phyloP scores from a whole-genome alignment of 352 stramenopile genomes.

The Pythium plurisporium region DNA sequence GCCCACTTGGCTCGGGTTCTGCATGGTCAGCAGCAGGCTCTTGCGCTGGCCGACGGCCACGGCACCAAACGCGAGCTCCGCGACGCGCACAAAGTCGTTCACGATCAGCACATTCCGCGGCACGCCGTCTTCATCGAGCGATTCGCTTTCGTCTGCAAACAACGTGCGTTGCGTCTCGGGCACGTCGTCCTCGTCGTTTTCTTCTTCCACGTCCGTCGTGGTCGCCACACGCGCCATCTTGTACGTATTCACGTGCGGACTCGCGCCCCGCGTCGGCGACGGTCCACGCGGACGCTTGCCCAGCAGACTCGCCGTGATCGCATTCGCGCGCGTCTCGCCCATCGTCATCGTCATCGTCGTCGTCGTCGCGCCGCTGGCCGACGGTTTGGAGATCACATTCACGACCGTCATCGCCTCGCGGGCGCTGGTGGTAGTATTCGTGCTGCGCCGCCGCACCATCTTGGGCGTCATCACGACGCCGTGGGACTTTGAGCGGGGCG shows the following conservation, averaged over 20 bases:
- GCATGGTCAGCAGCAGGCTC: conserved; percentile 42
- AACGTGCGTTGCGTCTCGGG: conserved; percentile 10
- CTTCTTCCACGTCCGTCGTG: not conserved
- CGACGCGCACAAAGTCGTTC: conserved; percentile 35
- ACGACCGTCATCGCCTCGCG: conserved; percentile 2
- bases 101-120: conserved; percentile 33
- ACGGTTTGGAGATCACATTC: conserved; percentile 6
- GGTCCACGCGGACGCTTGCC: conserved; percentile 14
- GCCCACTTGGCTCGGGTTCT: conserved; percentile 53
- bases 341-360: not conserved
- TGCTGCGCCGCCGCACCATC: conserved; percentile 8
- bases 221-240: conserved; percentile 1
- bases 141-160: conserved; percentile 2
- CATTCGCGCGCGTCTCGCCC: not conserved
- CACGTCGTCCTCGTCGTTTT: not conserved
- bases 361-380: not conserved
- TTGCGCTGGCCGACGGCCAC: conserved; percentile 46
- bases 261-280: conserved; percentile 1
- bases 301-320: conserved; percentile 4
- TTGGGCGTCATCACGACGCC: conserved; percentile 8
- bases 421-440: not conserved
- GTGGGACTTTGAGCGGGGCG: not conserved
- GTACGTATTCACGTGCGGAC: not conserved
- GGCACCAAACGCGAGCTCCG: conserved; percentile 45
- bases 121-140: not conserved